Conservation (phyloP, 495 filamentous ascomycete genomes). For the Daldinia childiae region DNA sequence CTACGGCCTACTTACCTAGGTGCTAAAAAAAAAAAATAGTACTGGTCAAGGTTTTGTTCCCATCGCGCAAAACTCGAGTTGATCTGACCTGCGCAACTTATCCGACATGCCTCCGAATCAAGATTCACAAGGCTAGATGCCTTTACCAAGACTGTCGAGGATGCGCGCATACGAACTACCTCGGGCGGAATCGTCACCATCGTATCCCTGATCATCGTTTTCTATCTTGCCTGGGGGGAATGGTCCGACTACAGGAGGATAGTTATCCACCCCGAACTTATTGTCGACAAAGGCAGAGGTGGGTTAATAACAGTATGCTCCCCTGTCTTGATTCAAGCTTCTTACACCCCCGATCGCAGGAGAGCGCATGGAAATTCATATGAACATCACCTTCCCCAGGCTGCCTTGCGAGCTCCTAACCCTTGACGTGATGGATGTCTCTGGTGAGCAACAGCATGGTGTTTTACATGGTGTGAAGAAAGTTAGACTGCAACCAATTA, state of each 20-base stretch:
- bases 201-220: slow-evolving; percentile 81
- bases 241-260: slow-evolving; percentile 92
- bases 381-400: slow-evolving; percentile 96
- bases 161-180: slow-evolving; percentile 96
- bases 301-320: slow-evolving; percentile 42
- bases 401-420: slow-evolving; percentile 95
- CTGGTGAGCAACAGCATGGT: slow-evolving; percentile 92
- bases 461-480: slow-evolving; percentile 92
- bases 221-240: slow-evolving; percentile 93
- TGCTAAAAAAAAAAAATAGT: too few species aligned
- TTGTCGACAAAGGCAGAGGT: slow-evolving; percentile 97
- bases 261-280: slow-evolving; percentile 86
- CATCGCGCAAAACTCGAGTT: slow-evolving; percentile 11
- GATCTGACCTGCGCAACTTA: slow-evolving; percentile 18
- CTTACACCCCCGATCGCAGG: slow-evolving; percentile 58
- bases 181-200: slow-evolving; percentile 96
- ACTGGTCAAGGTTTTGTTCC: too few species aligned
- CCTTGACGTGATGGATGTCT: slow-evolving; percentile 98
- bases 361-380: slow-evolving; percentile 97
- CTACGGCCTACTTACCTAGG: background rate
- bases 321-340: slow-evolving; percentile 26
- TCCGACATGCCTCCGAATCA: slow-evolving; percentile 69
- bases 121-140: slow-evolving; percentile 96
- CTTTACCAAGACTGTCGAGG: slow-evolving; percentile 98
- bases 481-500: slow-evolving; percentile 75